Evolutionary conservation across 2,329 filamentous ascomycete species (phyloP), one percentile per base, ranked within the genome.

Genomic region (Elsinoe australis): DNA sequence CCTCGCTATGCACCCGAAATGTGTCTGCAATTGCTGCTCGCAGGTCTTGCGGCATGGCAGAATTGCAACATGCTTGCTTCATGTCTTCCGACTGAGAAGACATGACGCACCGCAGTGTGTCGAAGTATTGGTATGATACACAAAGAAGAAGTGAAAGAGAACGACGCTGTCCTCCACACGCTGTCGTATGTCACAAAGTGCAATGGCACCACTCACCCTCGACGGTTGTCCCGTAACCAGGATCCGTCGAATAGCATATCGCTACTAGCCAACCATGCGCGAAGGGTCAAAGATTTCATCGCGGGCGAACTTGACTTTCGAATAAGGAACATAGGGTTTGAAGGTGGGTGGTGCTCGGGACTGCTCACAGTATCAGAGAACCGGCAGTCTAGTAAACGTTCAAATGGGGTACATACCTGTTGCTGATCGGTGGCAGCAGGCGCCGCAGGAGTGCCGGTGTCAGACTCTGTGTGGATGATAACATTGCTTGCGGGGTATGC

Each of bases 121-220:
- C 10, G 17, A 10, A 21, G 36, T 41, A 12, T 41, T 22, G n/a
- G n/a, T n/a, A n/a, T n/a, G n/a, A n/a, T n/a, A n/a, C n/a, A 26
- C 19, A 4, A 48, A 15, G 31, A 15, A 19, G 26, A 39, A 24
- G n/a, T n/a, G n/a, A 48, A 48, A 38, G 19, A 21, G 26, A 31
- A 45, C 21, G 28, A 29, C 4, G 34, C 29, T 22, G 31, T 47
- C 18, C 21, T 29, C 39, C 39, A 31, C 28, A 32, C 21, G 18
- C 29, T 47, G 32, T 26, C 21, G 44, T 9, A 22, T 14, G 19
- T 47, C 44, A 47, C 32, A 28, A 14, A 31, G 14, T 9, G 15
- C 21, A 14, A 8, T 17, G 14, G 45, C 45, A 48, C 33, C 31
- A 48, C 45, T 48, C 45, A 48, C 45, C 36, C 45, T 48, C 32